A percentile compares a stretch with the other conserved stretches of the same genome.
phyloP scores from a whole-genome alignment of 768 basidiomycete species.

The Cystobasidiopsis lactophilus region DNA sequence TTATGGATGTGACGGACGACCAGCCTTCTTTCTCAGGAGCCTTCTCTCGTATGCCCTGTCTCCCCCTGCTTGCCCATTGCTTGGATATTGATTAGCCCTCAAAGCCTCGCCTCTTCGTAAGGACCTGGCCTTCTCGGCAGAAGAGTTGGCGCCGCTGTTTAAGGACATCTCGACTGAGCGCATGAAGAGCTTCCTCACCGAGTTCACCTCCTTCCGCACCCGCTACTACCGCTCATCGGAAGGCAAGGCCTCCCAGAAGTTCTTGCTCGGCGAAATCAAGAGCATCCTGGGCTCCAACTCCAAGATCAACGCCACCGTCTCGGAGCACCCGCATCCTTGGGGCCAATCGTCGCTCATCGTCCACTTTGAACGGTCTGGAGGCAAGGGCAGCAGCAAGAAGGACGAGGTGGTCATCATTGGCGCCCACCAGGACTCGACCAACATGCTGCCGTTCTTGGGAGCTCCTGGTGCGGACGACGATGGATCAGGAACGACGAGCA shows the following conservation, averaged over 20 bases:
- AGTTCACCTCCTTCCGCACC: slow-evolving; percentile 22
- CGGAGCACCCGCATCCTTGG: slow-evolving; percentile 25
- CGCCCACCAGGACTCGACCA: slow-evolving; percentile 28
- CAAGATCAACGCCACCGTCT: slow-evolving; percentile 8
- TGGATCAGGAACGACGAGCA: slow-evolving; percentile 24
- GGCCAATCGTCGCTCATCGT: slow-evolving; percentile 23
- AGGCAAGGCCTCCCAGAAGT: slow-evolving; percentile 25
- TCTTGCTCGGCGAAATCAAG: slow-evolving; percentile 23
- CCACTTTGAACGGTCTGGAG: slow-evolving; percentile 19
- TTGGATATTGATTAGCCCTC: too few relatives aligned
- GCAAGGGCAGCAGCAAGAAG: slow-evolving; percentile 6
- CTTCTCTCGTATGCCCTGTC: too few relatives aligned
- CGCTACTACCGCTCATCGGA: slow-evolving; percentile 27
- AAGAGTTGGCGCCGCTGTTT: slow-evolving; percentile 8
- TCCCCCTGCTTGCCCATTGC: too few relatives aligned
- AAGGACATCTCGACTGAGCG: slow-evolving; percentile 5
- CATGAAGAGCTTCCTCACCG: slow-evolving; percentile 14
- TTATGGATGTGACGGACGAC: slow-evolving; percentile 19
- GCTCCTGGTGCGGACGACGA: slow-evolving; percentile 29
- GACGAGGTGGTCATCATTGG: slow-evolving; percentile 21
- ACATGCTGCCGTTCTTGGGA: slow-evolving; percentile 27
- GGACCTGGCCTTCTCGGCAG: slow-evolving; percentile 7
- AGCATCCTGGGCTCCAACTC: slow-evolving; percentile 4
- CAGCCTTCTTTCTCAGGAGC: too few relatives aligned
- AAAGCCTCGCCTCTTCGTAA: not conserved